These are phyloP conservation scores for Thalia dealbata DNA, from an alignment of 176 grass and related monocot genomes.

Conservation along the genomic window DNA sequence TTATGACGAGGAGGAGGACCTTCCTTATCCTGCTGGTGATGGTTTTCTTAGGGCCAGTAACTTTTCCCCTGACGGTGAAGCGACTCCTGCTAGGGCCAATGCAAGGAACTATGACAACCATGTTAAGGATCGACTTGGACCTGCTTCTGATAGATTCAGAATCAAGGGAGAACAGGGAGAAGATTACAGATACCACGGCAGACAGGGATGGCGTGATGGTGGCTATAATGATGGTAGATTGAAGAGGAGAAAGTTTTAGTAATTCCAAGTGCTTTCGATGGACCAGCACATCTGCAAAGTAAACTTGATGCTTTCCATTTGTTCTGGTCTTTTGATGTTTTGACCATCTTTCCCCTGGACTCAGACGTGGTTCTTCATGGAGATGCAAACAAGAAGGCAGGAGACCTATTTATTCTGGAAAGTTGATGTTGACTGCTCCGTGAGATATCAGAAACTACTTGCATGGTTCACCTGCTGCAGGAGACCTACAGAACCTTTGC, in stretches of 20 bases:
- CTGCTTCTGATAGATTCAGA: conserved; percentile 1
- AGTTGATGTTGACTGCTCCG: too few species aligned
- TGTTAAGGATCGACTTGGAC: conserved; percentile 11
- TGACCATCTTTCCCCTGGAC: too few species aligned
- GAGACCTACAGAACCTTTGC: too few species aligned
- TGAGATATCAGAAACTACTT: too few species aligned
- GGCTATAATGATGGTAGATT: conserved; percentile 8
- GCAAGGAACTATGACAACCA: conserved; percentile 2
- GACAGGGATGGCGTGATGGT: conserved; percentile 24
- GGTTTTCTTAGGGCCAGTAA: not conserved
- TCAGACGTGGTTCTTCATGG: too few species aligned
- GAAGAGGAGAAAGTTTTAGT: conserved; percentile 19
- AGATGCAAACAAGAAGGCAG: too few species aligned
- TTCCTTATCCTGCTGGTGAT: conserved; percentile 5
- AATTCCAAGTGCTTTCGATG: too few species aligned
- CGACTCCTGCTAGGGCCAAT: not conserved
- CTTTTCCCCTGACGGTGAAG: conserved; percentile 19
- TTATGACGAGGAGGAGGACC: not conserved
- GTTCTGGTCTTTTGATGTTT: too few species aligned
- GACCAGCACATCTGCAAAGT: too few species aligned
- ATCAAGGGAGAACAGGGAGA: conserved; percentile 19
- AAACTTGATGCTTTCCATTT: too few species aligned
- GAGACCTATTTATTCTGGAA: too few species aligned
- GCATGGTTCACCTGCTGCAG: too few species aligned
- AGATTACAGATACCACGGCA: conserved; percentile 18